Percentiles rank a stretch among this genome's conserved stretches.
Evolutionary conservation across 2,329 filamentous ascomycete species (phyloP).

Genomic region (Monosporascus sp.): DNA sequence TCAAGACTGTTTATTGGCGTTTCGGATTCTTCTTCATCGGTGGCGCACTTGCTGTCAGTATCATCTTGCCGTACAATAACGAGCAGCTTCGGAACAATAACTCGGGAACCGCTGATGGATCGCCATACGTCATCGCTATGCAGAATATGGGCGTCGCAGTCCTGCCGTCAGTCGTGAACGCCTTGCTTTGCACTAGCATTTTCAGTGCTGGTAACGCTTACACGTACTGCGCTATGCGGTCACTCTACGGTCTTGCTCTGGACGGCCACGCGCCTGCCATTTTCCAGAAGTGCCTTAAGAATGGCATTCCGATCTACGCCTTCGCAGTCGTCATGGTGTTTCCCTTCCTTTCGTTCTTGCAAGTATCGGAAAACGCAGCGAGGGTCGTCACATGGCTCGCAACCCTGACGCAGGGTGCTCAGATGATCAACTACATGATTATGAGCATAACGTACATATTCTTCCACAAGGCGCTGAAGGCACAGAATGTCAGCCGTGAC

Average conservation of each 20-base stretch:
- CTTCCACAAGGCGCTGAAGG: conserved; percentile 50
- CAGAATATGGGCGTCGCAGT: conserved; percentile 46
- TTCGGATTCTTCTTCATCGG: conserved; percentile 63
- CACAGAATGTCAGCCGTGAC: conserved; percentile 45
- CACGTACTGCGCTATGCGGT: conserved; percentile 56
- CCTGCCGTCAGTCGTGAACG: conserved; percentile 57
- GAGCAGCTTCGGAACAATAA: conserved; percentile 44
- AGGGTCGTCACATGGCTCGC: conserved; percentile 26
- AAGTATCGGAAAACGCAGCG: conserved; percentile 23
- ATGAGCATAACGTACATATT: conserved; percentile 54
- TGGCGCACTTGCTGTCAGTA: conserved; percentile 57
- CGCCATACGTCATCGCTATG: conserved; percentile 53
- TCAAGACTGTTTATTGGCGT: conserved; percentile 62
- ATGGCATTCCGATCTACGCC: conserved; percentile 60
- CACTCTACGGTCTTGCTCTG: conserved; percentile 53
- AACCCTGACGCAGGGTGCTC: conserved; percentile 34
- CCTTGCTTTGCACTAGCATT: conserved; percentile 52
- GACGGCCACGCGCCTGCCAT: conserved; percentile 50
- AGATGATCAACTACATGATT: conserved; percentile 58
- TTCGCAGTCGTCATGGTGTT: conserved; percentile 55
- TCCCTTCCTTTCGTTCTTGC: conserved; percentile 53
- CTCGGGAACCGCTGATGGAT: conserved; percentile 49
- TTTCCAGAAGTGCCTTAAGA: conserved; percentile 47
- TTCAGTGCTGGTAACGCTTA: conserved; percentile 59
- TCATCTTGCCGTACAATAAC: conserved; percentile 58